These are phyloP conservation scores for Mycena crocata DNA, from an alignment of 768 basidiomycete genomes.

Conservation along the genomic window DNA sequence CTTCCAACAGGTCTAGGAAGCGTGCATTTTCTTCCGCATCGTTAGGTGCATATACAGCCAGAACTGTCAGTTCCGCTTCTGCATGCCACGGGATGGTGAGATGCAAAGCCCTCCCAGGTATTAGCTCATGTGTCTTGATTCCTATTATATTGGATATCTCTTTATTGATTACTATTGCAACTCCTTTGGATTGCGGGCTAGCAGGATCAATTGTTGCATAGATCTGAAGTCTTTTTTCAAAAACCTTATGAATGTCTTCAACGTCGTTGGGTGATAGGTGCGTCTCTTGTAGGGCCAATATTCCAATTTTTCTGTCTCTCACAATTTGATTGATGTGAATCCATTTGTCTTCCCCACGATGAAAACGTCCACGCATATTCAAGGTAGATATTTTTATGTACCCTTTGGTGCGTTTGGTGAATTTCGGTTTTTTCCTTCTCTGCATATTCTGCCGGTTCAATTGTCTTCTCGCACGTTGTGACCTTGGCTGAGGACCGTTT, in stretches of 20 bases:
- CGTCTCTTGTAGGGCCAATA: slow-evolving; percentile 2
- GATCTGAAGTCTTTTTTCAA: background rate
- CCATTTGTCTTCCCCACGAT: slow-evolving; percentile 8
- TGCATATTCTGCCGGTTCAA: background rate
- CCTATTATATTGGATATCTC: background rate
- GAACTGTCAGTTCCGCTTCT: background rate
- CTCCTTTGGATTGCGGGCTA: background rate
- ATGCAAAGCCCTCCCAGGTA: slow-evolving; percentile 18
- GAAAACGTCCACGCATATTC: slow-evolving; percentile 16
- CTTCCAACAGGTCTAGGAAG: background rate
- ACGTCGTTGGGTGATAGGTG: slow-evolving; percentile 6
- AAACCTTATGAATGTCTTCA: background rate
- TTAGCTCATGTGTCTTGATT: slow-evolving; percentile 4
- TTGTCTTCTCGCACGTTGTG: background rate
- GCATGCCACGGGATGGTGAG: slow-evolving; percentile 19
- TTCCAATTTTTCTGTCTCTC: slow-evolving; percentile 5
- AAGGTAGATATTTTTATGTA: slow-evolving; percentile 4
- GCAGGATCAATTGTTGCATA: slow-evolving; percentile 3
- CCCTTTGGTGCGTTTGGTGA: background rate
- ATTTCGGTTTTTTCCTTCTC: background rate
- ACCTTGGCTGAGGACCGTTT: too few relatives aligned
- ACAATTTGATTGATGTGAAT: slow-evolving; percentile 10
- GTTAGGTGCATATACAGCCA: slow-evolving; percentile 15
- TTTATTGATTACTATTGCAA: slow-evolving; percentile 8
- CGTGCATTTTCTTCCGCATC: slow-evolving; percentile 7